Evolutionary conservation across 1,284 basidiomycete species (phyloP).

Genomic region (Calocybe gambosa): DNA sequence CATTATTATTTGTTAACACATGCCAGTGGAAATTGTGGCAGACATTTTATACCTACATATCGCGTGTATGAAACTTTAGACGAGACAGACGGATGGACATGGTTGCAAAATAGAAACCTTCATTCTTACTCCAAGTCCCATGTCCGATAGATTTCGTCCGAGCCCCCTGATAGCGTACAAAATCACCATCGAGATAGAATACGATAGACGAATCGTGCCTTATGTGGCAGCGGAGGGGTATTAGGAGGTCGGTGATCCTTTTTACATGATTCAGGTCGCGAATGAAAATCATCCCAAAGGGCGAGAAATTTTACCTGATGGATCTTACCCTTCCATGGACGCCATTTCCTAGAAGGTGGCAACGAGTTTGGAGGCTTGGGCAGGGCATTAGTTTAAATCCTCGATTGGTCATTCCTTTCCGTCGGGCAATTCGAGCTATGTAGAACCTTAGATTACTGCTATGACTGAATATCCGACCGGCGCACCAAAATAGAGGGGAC

Average conservation of each 20-base stretch:
- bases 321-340: slow-evolving; percentile 21
- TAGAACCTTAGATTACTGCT: not conserved
- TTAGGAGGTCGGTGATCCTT: slow-evolving; percentile 53
- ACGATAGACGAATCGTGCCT: slow-evolving; percentile 15
- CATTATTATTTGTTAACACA: not conserved
- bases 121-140: slow-evolving; percentile 15
- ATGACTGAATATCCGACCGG: not conserved
- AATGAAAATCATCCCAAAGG: too few relatives aligned
- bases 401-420: slow-evolving; percentile 8
- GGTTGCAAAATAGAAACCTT: slow-evolving; percentile 10
- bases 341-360: slow-evolving; percentile 8
- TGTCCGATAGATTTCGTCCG: slow-evolving; percentile 16
- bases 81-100: slow-evolving; percentile 9
- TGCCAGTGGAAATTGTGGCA: not conserved
- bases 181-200: slow-evolving; percentile 11
- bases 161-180: too few relatives aligned
- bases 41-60: too few relatives aligned
- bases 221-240: slow-evolving; percentile 41
- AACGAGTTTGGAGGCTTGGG: slow-evolving; percentile 5
- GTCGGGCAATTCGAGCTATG: slow-evolving; percentile 12
- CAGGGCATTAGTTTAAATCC: slow-evolving; percentile 4
- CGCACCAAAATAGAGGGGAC: slow-evolving; percentile 9
- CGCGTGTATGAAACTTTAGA: not conserved
- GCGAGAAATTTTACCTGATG: too few relatives aligned
- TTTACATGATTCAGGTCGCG: too few relatives aligned